phyloP scores from a whole-genome alignment of 176 grass and related monocot species.

The Triticum monococcum region DNA sequence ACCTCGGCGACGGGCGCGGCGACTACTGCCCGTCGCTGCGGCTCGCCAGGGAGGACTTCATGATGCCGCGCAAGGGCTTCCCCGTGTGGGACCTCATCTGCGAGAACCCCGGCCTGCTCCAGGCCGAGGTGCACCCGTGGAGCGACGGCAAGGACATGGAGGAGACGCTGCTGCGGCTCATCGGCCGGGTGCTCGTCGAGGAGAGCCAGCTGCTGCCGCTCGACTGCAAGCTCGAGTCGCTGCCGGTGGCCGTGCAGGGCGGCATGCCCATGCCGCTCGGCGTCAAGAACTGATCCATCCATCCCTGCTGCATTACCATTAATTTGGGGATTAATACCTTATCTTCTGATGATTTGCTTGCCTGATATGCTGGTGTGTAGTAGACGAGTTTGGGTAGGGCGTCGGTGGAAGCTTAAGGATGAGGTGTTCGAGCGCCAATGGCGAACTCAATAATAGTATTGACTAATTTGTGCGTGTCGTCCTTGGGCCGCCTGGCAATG shows the following conservation, averaged over 20 bases:
- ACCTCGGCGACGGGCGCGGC: slow-evolving; percentile 80
- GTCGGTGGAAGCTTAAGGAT: not conserved
- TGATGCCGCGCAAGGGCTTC: slow-evolving; percentile 73
- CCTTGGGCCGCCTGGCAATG: not conserved
- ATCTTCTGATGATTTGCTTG: not conserved
- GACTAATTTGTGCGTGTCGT: not conserved
- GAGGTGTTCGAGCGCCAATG: not conserved
- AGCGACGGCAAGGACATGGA: slow-evolving; percentile 54
- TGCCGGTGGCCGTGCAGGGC: slow-evolving; percentile 45
- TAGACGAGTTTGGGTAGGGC: not conserved
- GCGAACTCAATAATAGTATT: not conserved
- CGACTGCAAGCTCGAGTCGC: slow-evolving; percentile 61
- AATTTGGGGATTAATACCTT: not conserved
- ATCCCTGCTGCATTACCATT: not conserved
- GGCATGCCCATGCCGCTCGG: slow-evolving; percentile 53
- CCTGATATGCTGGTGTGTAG: not conserved
- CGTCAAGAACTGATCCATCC: slow-evolving; percentile 53
- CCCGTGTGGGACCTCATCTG: slow-evolving; percentile 81
- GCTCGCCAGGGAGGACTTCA: slow-evolving; percentile 48
- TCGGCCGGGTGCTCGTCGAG: slow-evolving; percentile 39
- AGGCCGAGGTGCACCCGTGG: slow-evolving; percentile 80
- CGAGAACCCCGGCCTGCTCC: slow-evolving; percentile 44
- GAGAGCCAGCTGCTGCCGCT: not conserved
- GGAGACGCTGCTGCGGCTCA: slow-evolving; percentile 50
- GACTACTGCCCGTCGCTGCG: slow-evolving; percentile 83